These are phyloP conservation scores for Coniella vitis DNA, from an alignment of 2,329 filamentous ascomycete genomes.

Conservation along the genomic window DNA sequence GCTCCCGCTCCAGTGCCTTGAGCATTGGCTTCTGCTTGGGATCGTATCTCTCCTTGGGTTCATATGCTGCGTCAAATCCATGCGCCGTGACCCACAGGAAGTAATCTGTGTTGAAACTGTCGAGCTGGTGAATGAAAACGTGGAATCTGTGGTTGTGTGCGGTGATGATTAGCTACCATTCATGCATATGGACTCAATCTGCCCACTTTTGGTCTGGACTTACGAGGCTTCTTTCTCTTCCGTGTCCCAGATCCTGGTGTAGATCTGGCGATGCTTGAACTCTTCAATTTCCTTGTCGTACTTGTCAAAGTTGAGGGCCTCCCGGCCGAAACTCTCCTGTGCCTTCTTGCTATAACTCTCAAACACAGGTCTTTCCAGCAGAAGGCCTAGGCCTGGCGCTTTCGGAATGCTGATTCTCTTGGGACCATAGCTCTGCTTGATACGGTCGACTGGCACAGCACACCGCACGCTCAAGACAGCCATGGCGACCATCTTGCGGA, in stretches of 20 bases:
- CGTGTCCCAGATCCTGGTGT: slow-evolving; percentile 81
- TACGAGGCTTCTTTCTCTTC: slow-evolving; percentile 84
- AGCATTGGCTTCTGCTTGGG: slow-evolving; percentile 18
- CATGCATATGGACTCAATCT: background rate
- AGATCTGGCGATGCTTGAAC: slow-evolving; percentile 91
- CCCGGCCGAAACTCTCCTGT: slow-evolving; percentile 53
- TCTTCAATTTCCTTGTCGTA: slow-evolving; percentile 72
- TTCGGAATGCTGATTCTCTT: slow-evolving; percentile 84
- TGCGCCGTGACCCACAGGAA: slow-evolving; percentile 70
- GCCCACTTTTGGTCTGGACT: slow-evolving; percentile 29
- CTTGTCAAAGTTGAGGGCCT: slow-evolving; percentile 70
- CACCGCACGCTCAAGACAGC: slow-evolving; percentile 77
- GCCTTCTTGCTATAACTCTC: slow-evolving; percentile 78
- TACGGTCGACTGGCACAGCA: slow-evolving; percentile 65
- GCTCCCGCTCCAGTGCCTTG: slow-evolving; percentile 37
- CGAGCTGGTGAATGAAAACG: slow-evolving; percentile 72
- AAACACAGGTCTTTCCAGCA: slow-evolving; percentile 89
- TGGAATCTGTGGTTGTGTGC: slow-evolving; percentile 51
- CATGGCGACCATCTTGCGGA: slow-evolving; percentile 98
- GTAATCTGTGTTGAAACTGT: slow-evolving; percentile 63
- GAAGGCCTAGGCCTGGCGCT: slow-evolving; percentile 78
- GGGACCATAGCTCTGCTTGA: slow-evolving; percentile 65
- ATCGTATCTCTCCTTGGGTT: slow-evolving; percentile 34
- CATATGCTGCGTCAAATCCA: slow-evolving; percentile 55
- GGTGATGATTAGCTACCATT: too few relatives aligned